Conservation (phyloP, 768 basidiomycete genomes). For the Pilatotrama ljubarskyi region DNA sequence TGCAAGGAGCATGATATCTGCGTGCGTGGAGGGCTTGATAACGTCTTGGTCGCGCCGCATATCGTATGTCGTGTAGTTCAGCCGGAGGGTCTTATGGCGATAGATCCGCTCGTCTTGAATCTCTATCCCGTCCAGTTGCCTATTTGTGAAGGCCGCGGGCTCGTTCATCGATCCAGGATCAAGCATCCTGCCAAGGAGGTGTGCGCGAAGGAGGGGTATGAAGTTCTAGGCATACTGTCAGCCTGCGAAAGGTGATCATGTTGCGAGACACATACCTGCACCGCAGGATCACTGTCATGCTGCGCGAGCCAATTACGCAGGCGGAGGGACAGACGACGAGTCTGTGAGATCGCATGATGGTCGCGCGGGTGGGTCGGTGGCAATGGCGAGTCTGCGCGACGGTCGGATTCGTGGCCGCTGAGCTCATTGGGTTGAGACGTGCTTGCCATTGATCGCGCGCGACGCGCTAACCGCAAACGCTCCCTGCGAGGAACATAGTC, state of each 20-base stretch:
- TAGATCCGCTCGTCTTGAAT: constrained; percentile 31
- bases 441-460: no score
- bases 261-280: constrained; percentile 26
- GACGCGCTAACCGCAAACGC: no score
- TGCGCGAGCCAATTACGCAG: constrained; percentile 8
- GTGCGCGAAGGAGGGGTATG: constrained; percentile 29
- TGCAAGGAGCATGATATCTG: constrained; percentile 33
- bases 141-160: constrained; percentile 15
- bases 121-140: constrained; percentile 10
- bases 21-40: constrained; percentile 39
- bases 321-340: neutral
- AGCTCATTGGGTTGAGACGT: no score
- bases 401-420: no score
- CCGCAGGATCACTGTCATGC: constrained; percentile 28
- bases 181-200: constrained; percentile 28
- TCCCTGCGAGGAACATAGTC: constrained; percentile 6
- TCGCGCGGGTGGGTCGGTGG: neutral
- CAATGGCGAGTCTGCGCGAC: neutral
- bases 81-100: constrained; percentile 30
- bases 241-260: no score
- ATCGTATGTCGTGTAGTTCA: constrained; percentile 47
- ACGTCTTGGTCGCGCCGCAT: constrained; percentile 40
- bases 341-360: constrained; percentile 28
- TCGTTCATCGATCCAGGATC: constrained; percentile 28
- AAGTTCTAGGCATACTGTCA: constrained; percentile 19